phyloP scores from a whole-genome alignment of 2,329 filamentous ascomycete genomes.

The Colletotrichum sp. region DNA sequence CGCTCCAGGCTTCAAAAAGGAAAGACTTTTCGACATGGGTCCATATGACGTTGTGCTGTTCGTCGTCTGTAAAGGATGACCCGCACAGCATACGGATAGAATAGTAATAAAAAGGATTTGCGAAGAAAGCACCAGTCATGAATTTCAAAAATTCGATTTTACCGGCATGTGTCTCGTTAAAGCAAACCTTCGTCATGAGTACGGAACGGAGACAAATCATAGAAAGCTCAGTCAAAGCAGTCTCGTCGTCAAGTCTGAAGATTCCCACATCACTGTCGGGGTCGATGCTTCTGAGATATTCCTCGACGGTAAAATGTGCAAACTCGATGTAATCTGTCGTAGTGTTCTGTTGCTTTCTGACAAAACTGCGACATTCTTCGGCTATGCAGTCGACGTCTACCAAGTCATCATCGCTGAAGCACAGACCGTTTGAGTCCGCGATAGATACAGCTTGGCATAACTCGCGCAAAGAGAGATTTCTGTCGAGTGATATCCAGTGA shows the following conservation, averaged over 20 bases:
- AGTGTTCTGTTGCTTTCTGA: too few species aligned
- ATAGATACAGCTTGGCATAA: not conserved
- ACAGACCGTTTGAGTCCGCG: too few species aligned
- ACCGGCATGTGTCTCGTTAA: too few species aligned
- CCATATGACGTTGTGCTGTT: not conserved
- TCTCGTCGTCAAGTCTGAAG: not conserved
- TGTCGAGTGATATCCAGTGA: not conserved
- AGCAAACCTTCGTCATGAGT: not conserved
- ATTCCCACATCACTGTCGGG: not conserved
- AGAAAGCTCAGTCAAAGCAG: not conserved
- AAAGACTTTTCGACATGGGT: rapidly evolving
- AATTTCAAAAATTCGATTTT: too few species aligned
- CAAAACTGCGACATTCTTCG: not conserved
- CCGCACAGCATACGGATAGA: not conserved
- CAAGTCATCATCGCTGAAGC: not conserved
- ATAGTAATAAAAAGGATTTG: not conserved
- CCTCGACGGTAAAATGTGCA: not conserved
- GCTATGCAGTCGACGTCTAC: not conserved
- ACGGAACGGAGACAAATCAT: not conserved
- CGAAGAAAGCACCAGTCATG: too few species aligned
- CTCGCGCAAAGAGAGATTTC: rapidly evolving
- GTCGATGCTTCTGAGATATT: not conserved
- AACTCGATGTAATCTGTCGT: not conserved
- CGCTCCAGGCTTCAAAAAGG: not conserved
- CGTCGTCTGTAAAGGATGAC: rapidly evolving